Percentiles rank a stretch among this genome's conserved stretches.
Conservation (phyloP, 495 filamentous ascomycete species). For the Talaromyces thailandensis region DNA sequence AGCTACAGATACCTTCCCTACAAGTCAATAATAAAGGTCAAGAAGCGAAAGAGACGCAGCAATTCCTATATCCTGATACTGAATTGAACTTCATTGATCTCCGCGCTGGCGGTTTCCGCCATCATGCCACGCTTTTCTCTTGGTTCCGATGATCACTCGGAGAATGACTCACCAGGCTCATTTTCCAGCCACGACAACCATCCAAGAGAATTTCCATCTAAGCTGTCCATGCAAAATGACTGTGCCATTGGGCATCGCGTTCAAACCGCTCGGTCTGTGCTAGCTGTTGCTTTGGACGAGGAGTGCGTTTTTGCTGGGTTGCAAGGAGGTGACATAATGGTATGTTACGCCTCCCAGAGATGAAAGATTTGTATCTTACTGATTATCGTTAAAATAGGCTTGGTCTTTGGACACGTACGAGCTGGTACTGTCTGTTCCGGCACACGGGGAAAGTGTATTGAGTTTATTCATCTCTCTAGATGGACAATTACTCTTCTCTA, state of each 20-base stretch:
- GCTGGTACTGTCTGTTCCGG: constrained; percentile 63
- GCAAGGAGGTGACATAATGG: constrained; percentile 83
- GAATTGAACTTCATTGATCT: background rate
- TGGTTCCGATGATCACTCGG: background rate
- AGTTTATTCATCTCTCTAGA: constrained; percentile 72
- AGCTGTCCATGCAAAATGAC: constrained; percentile 14
- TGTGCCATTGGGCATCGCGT: constrained; percentile 40
- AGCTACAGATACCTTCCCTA: background rate
- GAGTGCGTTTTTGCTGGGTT: constrained; percentile 64
- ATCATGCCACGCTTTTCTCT: background rate
- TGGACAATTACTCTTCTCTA: constrained; percentile 73
- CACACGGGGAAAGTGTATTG: constrained; percentile 84
- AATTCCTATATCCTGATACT: background rate
- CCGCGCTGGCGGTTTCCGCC: background rate
- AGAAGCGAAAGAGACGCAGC: background rate
- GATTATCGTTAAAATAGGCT: constrained; percentile 33
- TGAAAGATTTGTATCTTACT: background rate
- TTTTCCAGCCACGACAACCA: background rate
- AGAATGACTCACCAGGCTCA: background rate
- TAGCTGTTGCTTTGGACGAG: constrained; percentile 37
- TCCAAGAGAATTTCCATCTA: background rate
- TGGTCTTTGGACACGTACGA: constrained; percentile 86
- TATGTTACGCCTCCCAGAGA: constrained; percentile 20
- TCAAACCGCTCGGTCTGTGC: constrained; percentile 34
- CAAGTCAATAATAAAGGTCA: background rate